A percentile compares a stretch with the other conserved stretches of the same genome.
phyloP scores from a whole-genome alignment of 306 rosid genomes.

The Cucurbita pepo region DNA sequence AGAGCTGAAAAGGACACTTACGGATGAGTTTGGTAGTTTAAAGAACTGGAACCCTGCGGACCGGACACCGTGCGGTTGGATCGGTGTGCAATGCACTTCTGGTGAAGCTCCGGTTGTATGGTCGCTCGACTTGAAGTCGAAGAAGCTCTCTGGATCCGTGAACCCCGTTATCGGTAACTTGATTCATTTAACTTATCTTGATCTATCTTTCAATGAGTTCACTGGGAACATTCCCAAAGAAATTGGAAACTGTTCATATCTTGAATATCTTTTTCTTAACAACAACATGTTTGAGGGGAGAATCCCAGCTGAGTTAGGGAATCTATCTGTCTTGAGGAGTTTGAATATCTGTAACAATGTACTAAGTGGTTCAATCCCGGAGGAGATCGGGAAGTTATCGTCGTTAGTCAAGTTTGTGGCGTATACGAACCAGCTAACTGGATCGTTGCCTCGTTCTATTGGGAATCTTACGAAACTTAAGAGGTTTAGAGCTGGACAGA shows the following conservation, averaged over 20 bases:
- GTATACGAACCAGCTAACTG: slow-evolving; percentile 59
- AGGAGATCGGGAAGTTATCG: slow-evolving; percentile 60
- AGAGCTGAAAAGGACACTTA: slow-evolving; percentile 44
- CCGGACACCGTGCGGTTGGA: slow-evolving; percentile 71
- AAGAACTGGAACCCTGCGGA: slow-evolving; percentile 52
- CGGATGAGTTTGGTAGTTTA: slow-evolving; percentile 25
- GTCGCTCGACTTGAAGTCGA: slow-evolving; percentile 40
- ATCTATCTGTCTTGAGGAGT: slow-evolving; percentile 31
- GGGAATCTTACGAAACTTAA: slow-evolving; percentile 62
- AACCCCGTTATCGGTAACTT: slow-evolving; percentile 43
- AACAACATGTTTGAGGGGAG: slow-evolving; percentile 50
- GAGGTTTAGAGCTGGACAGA: slow-evolving; percentile 69
- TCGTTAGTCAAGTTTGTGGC: slow-evolving; percentile 59
- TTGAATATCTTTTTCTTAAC: slow-evolving; percentile 44
- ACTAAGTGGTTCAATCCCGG: slow-evolving; percentile 49
- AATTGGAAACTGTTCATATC: slow-evolving; percentile 49
- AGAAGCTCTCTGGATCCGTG: slow-evolving; percentile 57
- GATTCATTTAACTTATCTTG: slow-evolving; percentile 38
- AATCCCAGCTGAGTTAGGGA: slow-evolving; percentile 59
- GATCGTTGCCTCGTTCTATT: slow-evolving; percentile 58
- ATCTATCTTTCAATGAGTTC: slow-evolving; percentile 39
- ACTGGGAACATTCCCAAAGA: slow-evolving; percentile 53
- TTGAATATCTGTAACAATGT: slow-evolving; percentile 73
- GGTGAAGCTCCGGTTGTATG: slow-evolving; percentile 29
- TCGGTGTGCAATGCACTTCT: slow-evolving; percentile 48